These are phyloP conservation scores for Thelonectria discophora DNA, from an alignment of 2,329 filamentous ascomycete genomes.

Conservation along the genomic window DNA sequence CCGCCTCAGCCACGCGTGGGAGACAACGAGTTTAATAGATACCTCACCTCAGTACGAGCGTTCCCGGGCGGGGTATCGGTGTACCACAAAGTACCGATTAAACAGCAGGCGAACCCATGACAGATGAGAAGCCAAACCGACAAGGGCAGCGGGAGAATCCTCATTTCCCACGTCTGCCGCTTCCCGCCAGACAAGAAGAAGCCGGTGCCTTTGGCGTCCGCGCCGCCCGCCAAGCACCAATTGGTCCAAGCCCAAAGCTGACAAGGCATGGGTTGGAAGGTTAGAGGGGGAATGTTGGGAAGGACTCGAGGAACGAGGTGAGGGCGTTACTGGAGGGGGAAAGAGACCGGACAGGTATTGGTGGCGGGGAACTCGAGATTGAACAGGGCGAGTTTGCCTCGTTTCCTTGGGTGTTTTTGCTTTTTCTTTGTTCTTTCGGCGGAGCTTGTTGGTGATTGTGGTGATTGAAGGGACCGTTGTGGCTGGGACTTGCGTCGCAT, in stretches of 20 bases:
- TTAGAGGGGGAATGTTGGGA: no score
- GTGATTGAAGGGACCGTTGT: conserved; percentile 6
- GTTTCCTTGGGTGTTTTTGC: conserved; percentile 12
- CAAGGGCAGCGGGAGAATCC: conserved; percentile 34
- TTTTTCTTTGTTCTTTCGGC: conserved; percentile 7
- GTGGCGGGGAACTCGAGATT: background rate
- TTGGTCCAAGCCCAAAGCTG: background rate
- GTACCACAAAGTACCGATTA: conserved; percentile 18
- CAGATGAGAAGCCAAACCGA: background rate
- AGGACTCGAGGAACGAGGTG: background rate
- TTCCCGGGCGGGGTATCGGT: conserved; percentile 11
- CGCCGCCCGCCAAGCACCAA: no score
- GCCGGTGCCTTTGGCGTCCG: no score
- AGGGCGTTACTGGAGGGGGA: conserved; percentile 13
- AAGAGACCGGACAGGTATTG: conserved; percentile 2
- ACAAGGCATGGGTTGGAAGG: conserved; percentile 11
- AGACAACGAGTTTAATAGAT: conserved; percentile 30
- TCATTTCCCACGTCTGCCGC: conserved; percentile 38
- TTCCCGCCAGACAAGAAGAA: background rate
- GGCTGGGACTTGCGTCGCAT: conserved; percentile 27
- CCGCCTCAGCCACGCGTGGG: conserved; percentile 16
- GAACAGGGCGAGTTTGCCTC: background rate
- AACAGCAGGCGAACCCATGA: conserved; percentile 19
- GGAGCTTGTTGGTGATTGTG: conserved; percentile 15
- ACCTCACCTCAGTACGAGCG: conserved; percentile 11